Base-by-base conservation (phyloP, 257 asterid genomes). In the Asclepias syriaca region DNA sequence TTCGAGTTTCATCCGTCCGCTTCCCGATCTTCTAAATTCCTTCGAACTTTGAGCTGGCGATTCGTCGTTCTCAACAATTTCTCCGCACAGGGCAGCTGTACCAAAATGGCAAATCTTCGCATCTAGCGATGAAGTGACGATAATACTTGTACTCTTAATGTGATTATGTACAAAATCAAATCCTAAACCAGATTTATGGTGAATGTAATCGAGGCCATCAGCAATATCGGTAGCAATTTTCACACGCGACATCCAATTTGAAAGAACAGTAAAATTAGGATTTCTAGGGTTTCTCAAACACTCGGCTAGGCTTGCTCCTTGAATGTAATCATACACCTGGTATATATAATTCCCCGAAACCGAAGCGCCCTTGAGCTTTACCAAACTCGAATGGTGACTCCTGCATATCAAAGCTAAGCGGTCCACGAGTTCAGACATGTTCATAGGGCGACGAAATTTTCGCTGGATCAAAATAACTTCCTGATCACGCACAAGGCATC, bases 11-110 rank as follows among this genome's bases (percentile, higher is more conserved):
- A 72, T 80, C 1, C 60, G 54, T 77, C 84, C 86, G 66, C 93
- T 86, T 21, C 74, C 61, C 18, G 79, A 75, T 78, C 85, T 76
- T 76, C 68, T 81, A 1, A 72, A 37, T 19, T 78, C 87, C 40
- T 57, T 43, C 7, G 4, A 19, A 5, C 53, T 66, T 13, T 72
- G 8, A 34, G 64, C 5, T 46, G 2, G 61, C 66, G 21, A 27
- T 18, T 72, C 74, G 14, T 27, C 4, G n/a, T 75, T 78, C 19
- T 2, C 0, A 2, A 27, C 63, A 2, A 84, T 77, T 87, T 94
- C 99, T 24, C 97, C 99, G 69, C 99, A 91, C n/a, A 94, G 97
- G 85, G 88, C 96, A 3, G 99, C 84, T 34, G 97, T 87, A 0
- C 99, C 99, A 29, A 88, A 94, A 74, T 94, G 97, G 65, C 99